A percentile compares a stretch with the other conserved stretches of the same genome.
phyloP scores from a whole-genome alignment of 1,284 basidiomycete genomes.

The Fomes fomentarius region DNA sequence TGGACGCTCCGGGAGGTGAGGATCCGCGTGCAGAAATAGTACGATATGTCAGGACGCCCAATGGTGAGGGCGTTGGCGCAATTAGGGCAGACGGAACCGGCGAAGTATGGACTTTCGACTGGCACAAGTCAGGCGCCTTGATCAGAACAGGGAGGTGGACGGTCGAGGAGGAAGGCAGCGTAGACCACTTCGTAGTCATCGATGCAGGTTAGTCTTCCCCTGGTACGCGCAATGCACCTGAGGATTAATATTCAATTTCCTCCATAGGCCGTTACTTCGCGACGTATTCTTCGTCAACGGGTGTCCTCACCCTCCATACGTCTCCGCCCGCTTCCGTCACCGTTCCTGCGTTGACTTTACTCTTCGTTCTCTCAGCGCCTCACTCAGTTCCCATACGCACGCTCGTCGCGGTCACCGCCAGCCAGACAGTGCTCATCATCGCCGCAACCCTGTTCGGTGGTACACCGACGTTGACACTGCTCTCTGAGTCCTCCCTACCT shows the following conservation, averaged over 20 bases:
- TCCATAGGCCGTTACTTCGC: constrained; percentile 41
- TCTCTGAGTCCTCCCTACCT: constrained; percentile 53
- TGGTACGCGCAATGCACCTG: neutral
- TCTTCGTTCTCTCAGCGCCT: constrained; percentile 55
- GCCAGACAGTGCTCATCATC: constrained; percentile 26
- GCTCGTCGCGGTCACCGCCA: constrained; percentile 31
- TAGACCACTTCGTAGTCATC: constrained; percentile 69
- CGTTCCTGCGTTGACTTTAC: constrained; percentile 54
- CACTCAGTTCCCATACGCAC: constrained; percentile 33
- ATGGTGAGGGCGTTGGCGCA: constrained; percentile 72
- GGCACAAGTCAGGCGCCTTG: constrained; percentile 40
- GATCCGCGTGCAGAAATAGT: constrained; percentile 51
- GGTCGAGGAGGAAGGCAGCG: constrained; percentile 23
- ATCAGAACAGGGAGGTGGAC: constrained; percentile 50
- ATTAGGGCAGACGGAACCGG: constrained; percentile 56
- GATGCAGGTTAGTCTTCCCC: constrained; percentile 49
- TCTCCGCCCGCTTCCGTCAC: constrained; percentile 46
- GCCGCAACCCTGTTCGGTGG: constrained; percentile 14
- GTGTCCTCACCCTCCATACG: constrained; percentile 52
- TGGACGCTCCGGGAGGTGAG: constrained; percentile 44
- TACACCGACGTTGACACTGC: constrained; percentile 39
- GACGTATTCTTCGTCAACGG: constrained; percentile 48
- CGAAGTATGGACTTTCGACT: constrained; percentile 61
- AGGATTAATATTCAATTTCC: neutral
- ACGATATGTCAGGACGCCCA: constrained; percentile 73